Evolutionary conservation across 345 rosid genomes (phyloP), one percentile per base, ranked within the genome.

Genomic region (Hibiscus trionum): DNA sequence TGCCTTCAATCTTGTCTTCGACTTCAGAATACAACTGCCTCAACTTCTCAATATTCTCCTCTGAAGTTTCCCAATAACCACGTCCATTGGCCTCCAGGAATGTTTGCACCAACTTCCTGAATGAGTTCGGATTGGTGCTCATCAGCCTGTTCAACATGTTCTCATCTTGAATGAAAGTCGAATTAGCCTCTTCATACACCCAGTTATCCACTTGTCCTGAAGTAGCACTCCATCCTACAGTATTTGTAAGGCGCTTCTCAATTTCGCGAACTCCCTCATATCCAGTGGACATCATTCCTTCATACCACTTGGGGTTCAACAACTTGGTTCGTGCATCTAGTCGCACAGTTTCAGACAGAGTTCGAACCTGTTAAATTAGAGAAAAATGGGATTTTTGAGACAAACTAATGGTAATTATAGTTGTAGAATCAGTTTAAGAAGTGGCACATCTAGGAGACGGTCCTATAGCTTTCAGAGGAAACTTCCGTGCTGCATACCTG

Each of bases 221-320:
- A 0, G 99, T 95, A 69, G 97, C 99, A 79, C 97, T 95, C 99
- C 99, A 95, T 63, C 99, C 99, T 3, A 95, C 99, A 0, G 97
- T 95, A 66, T 95, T 92, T 2, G 97, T 88, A 7, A 95, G 88
- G 73, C 99, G 80, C 86, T 95, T 95, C 88, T 95, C 97, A n/a
- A 95, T 95, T 78, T 95, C 99, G 0, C 97, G 91, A 33, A 95
- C 99, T 31, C 99, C 99, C 78, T 95, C 99, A 12, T 92, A 95
- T 7, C 99, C 99, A 37, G 83, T 87, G 33, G 97, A 85, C 96
- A 95, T 85, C 97, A 95, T 95, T 64, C 99, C 97, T 85, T 95
- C 99, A 50, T 92, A 95, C 99, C 99, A 95, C 74, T 92, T 95
- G 15, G 97, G 99, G 82, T 92, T 92, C 83, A 95, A 76, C 84